A percentile compares a stretch with the other conserved stretches of the same genome.
These are phyloP conservation scores for Porphyra umbilicalis DNA, from an alignment of 31 red algal genomes.

Conservation along the genomic window DNA sequence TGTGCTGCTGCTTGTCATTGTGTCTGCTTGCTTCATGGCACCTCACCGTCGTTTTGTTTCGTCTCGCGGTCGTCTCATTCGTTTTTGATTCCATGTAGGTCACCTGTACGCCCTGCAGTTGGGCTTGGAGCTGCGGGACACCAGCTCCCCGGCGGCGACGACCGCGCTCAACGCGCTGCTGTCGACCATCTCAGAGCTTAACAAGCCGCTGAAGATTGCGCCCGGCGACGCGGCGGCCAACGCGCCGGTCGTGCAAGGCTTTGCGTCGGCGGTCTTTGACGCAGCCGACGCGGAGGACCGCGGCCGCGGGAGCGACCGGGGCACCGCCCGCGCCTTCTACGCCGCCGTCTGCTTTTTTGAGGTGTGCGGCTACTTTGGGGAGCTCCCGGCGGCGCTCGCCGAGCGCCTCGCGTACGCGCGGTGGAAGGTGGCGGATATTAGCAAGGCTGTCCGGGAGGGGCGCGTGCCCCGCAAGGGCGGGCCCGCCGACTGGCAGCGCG, in stretches of 20 bases:
- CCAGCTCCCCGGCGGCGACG: conserved; percentile 19
- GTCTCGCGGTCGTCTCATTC: background rate
- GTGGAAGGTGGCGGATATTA: conserved; percentile 60
- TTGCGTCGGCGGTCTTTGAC: conserved; percentile 52
- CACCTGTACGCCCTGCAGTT: conserved; percentile 37
- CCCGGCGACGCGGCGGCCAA: conserved; percentile 30
- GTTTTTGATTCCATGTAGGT: background rate
- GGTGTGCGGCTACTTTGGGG: conserved; percentile 44
- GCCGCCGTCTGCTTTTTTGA: conserved; percentile 71
- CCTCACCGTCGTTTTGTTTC: background rate
- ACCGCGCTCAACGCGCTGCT: conserved; percentile 31
- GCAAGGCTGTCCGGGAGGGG: conserved; percentile 44
- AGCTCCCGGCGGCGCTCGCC: conserved; percentile 22
- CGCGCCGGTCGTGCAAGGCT: conserved; percentile 28
- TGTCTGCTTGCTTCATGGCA: too few species aligned
- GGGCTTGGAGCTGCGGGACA: conserved; percentile 41
- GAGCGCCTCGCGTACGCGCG: conserved; percentile 41
- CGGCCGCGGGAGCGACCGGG: conserved; percentile 17
- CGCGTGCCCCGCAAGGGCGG: conserved; percentile 36
- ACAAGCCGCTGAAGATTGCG: conserved; percentile 1
- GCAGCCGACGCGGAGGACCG: conserved; percentile 54
- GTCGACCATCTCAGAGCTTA: conserved; percentile 21
- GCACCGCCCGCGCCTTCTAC: conserved; percentile 65
- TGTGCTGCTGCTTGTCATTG: too few species aligned
- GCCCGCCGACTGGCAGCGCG: conserved; percentile 13